Conservation (phyloP, 108 stramenopile species). For the Chaetoceros tenuissimus region DNA sequence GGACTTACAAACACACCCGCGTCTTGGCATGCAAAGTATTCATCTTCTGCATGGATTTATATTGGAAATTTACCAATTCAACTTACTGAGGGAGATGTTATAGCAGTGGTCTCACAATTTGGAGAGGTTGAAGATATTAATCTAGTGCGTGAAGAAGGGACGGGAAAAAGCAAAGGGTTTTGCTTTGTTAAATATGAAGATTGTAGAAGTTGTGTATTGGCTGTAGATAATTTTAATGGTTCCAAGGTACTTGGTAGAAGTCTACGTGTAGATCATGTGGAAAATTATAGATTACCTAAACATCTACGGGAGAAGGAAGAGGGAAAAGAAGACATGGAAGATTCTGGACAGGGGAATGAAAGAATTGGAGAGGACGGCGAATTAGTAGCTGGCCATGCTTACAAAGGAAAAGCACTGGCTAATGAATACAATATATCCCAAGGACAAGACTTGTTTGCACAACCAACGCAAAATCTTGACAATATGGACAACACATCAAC, state of each 20-base stretch:
- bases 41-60: slow-evolving; percentile 93
- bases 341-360: slow-evolving; percentile 6
- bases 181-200: slow-evolving; percentile 91
- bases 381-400: slow-evolving; percentile 74
- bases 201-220: slow-evolving; percentile 86
- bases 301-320: slow-evolving; percentile 82
- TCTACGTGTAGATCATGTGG: slow-evolving; percentile 93
- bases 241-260: slow-evolving; percentile 67
- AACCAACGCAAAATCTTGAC: slow-evolving; percentile 12
- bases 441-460: slow-evolving; percentile 90
- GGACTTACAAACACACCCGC: slow-evolving; percentile 79
- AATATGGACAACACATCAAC: slow-evolving; percentile 13
- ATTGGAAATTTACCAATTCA: slow-evolving; percentile 80
- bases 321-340: slow-evolving; percentile 16
- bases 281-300: slow-evolving; percentile 92
- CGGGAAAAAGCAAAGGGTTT: slow-evolving; percentile 88
- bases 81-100: slow-evolving; percentile 95
- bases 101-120: slow-evolving; percentile 91
- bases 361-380: slow-evolving; percentile 8
- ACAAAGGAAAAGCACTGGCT: slow-evolving; percentile 74
- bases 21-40: slow-evolving; percentile 95
- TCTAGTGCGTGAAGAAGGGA: slow-evolving; percentile 88
- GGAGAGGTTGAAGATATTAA: slow-evolving; percentile 94
- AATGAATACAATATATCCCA: slow-evolving; percentile 57
- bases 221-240: slow-evolving; percentile 96